Evolutionary conservation across 352 stramenopile species (phyloP).

Genomic region (Pythium scleroteichum): DNA sequence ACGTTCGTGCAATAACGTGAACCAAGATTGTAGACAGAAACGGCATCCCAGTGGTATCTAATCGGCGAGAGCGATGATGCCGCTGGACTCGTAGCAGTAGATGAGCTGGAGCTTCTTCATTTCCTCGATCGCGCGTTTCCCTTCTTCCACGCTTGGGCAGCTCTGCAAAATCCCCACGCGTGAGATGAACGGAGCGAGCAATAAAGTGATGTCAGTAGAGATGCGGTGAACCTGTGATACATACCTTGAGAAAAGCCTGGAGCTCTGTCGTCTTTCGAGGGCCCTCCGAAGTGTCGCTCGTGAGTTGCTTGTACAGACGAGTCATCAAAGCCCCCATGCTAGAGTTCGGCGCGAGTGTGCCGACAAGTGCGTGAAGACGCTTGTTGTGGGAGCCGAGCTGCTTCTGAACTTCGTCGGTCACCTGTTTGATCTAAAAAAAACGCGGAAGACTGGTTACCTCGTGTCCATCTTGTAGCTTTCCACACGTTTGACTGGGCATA

Average conservation of each 20-base stretch:
- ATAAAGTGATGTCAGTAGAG: no score
- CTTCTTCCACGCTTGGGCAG: slow-evolving; percentile 74
- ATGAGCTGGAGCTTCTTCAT: slow-evolving; percentile 82
- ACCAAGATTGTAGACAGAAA: no score
- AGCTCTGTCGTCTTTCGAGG: slow-evolving; percentile 64
- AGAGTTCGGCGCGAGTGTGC: slow-evolving; percentile 55
- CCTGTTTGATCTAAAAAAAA: slow-evolving; percentile 39
- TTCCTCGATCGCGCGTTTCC: slow-evolving; percentile 64
- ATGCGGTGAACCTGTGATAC: slow-evolving; percentile 15
- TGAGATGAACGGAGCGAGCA: slow-evolving; percentile 25
- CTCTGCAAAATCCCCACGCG: slow-evolving; percentile 42
- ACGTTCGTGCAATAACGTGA: no score
- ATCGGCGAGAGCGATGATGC: slow-evolving; percentile 70
- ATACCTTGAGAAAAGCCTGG: slow-evolving; percentile 63
- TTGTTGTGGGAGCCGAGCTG: slow-evolving; percentile 57
- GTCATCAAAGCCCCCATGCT: slow-evolving; percentile 76
- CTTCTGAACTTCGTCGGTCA: slow-evolving; percentile 49
- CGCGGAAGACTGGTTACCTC: neutral
- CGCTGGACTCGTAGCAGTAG: slow-evolving; percentile 80
- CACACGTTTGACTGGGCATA: slow-evolving; percentile 8
- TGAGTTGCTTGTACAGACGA: slow-evolving; percentile 67
- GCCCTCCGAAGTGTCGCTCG: slow-evolving; percentile 22
- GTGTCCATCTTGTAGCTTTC: neutral
- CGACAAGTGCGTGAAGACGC: slow-evolving; percentile 64
- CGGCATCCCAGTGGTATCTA: slow-evolving; percentile 23